Evolutionary conservation across 2,329 filamentous ascomycete genomes (phyloP), one percentile per base, ranked within the genome.

Genomic region (Setomelanomma holmii): DNA sequence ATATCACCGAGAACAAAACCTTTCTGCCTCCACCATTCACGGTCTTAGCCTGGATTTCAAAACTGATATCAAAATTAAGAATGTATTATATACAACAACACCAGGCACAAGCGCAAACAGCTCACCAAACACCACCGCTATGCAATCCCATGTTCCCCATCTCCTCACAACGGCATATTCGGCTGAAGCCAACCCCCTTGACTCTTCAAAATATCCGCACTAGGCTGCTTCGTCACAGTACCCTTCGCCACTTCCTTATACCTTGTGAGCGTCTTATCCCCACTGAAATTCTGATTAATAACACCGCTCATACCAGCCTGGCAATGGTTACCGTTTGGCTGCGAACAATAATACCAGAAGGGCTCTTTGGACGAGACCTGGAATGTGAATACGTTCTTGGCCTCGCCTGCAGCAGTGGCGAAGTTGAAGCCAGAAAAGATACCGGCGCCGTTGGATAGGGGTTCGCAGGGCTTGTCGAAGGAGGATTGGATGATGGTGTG

Each of bases 331-430:
- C 62, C 66, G 59, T 79, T 82, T 30, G 74, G 84, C 75, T 91
- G 87, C 21, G 83, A 84, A 76, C 89, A 93, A 80, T 88, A 93
- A 56, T 89, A 77, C 89, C 90, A 93, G 63, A 92, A 80, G n/a
- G 90, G 89, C 23, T 82, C 86, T 40, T 82, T 85, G 73, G 84
- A 80, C 67, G 86, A 86, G 69, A 93, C 77, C 70, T 80, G 80
- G 63, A 93, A 78, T 48, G 85, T 89, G 75, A 87, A 93, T 43
- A 86, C 85, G 8, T 49, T 64, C 2, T 43, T 40, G 1, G 67
- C 56, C 45, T 71, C 65, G 39, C 64, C 61, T 3, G 45, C 40
- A 1, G 38, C 34, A 12, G 64, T 79, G 24, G 85, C 84, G 58
- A 85, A 84, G 75, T 85, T 81, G 78, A 84, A 89, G 56, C 87